Percentiles rank a stretch among this genome's conserved stretches.
These are phyloP conservation scores for Hyaloscypha bicolor DNA, from an alignment of 495 filamentous ascomycete genomes.

Conservation along the genomic window DNA sequence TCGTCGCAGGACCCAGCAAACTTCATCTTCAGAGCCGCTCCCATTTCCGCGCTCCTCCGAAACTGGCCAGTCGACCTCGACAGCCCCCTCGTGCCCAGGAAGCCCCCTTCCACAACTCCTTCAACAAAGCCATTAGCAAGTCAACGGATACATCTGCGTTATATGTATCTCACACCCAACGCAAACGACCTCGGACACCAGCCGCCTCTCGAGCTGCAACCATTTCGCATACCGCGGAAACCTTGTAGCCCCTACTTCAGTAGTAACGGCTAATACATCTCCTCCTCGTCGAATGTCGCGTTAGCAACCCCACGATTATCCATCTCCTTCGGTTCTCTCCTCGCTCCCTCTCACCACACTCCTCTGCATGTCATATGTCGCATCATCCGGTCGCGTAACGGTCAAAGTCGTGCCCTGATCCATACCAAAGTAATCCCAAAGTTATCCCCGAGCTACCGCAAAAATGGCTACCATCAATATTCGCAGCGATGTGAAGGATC, in stretches of 20 bases:
- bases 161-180: conserved; percentile 80
- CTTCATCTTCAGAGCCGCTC: conserved; percentile 3
- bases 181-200: conserved; percentile 76
- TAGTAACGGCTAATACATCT: conserved; percentile 71
- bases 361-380: conserved; percentile 51
- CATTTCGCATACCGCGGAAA: conserved; percentile 89
- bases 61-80: conserved; percentile 19
- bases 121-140: conserved; percentile 31
- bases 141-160: conserved; percentile 48
- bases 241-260: conserved; percentile 77
- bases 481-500: conserved; percentile 96
- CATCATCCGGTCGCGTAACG: conserved; percentile 46
- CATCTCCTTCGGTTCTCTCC: conserved; percentile 42
- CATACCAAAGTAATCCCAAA: conserved; percentile 27
- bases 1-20: conserved; percentile 5
- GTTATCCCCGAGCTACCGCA: conserved; percentile 41
- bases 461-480: conserved; percentile 93
- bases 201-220: conserved; percentile 89
- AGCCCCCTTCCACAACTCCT: conserved; percentile 22
- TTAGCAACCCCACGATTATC: conserved; percentile 47
- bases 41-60: conserved; percentile 5
- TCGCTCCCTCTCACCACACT: conserved; percentile 23
- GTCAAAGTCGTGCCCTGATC: conserved; percentile 37
- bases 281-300: conserved; percentile 48
- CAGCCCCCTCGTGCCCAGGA: conserved; percentile 21